Conservation (phyloP, 495 filamentous ascomycete species). For the Aspergillus homomorphus region DNA sequence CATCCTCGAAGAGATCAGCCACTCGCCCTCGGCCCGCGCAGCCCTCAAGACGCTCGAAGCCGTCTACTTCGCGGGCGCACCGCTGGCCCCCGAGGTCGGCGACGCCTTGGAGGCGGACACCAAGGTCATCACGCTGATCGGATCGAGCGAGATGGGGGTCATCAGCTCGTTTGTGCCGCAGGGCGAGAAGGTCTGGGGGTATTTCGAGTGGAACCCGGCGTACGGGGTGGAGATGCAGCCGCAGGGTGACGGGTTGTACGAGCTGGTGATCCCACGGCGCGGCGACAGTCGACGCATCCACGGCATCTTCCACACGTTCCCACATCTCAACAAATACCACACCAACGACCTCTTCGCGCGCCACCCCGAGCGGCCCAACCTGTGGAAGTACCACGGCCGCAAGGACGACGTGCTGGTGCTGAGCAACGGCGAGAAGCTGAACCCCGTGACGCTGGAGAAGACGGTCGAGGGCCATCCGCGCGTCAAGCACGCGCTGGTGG, state of each 20-base stretch:
- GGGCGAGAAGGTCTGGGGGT: constrained; percentile 41
- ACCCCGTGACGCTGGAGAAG: constrained; percentile 52
- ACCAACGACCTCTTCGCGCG: constrained; percentile 55
- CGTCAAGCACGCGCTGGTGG: constrained; percentile 48
- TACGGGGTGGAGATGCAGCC: neutral
- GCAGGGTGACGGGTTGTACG: constrained; percentile 1
- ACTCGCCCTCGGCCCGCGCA: constrained; percentile 19
- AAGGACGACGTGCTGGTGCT: constrained; percentile 60
- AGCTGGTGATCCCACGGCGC: constrained; percentile 15
- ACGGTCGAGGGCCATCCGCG: constrained; percentile 39
- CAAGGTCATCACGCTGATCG: constrained; percentile 18
- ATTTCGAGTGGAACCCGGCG: constrained; percentile 32
- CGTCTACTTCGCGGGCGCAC: constrained; percentile 26
- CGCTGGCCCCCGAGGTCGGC: constrained; percentile 17
- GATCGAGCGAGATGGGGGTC: constrained; percentile 35
- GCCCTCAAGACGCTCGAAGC: constrained; percentile 13
- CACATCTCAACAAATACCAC: constrained; percentile 46
- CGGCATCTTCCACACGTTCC: constrained; percentile 46
- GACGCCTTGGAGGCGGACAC: constrained; percentile 20
- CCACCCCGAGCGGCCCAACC: constrained; percentile 43
- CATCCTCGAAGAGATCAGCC: constrained; percentile 28
- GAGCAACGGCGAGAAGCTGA: constrained; percentile 59
- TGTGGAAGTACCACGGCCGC: constrained; percentile 51
- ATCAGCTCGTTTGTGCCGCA: constrained; percentile 32
- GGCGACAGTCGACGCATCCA: constrained; percentile 3